Base-by-base conservation (phyloP, 2,329 filamentous ascomycete genomes). In the Microsporum audouinii region DNA sequence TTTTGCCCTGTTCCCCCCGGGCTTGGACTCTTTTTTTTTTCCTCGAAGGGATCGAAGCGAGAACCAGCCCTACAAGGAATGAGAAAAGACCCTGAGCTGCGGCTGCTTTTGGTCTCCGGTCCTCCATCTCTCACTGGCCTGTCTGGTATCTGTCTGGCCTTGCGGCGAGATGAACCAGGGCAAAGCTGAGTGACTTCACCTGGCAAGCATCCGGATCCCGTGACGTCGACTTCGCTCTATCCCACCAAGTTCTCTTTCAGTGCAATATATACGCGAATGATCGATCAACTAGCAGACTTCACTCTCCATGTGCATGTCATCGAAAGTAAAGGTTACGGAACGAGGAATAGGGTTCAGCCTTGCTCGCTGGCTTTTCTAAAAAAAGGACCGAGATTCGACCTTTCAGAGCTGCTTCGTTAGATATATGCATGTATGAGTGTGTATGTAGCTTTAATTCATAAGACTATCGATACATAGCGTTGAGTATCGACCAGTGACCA, bases 321-420 rank as follows among this genome's bases (percentile, higher is more conserved):
- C 23, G 49, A 33, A 23, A 23, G 27, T 36, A 55, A 36, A 55
- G 29, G 49, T 36, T 34, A 55, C 49, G 49, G 49, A 55, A 55
- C 49, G 49, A 55, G 49, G 49, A 55, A 55, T 55, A 55, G 49
- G 49, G 49, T 55, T 55, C 49, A 55, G 49, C 49, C 49, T 55
- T 55, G 49, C 49, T 36, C 49, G 14, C 14, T 31, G 7, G 49
- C 49, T 34, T 34, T 14, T 33, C 31, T 31, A 34, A 55, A 55
- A 55, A 55, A 55, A 55, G 31, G 49, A 5, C 47, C 43, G 17
- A 27, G 17, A 31, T 4, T 8, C 23, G 29, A 8, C 3, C 7
- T 53, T 23, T 27, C 43, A 34, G 27, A 12, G 27, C 49, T 17
- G 10, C 34, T 36, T 5, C 10, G 39, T 14, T 43, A 14, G 7